These are phyloP conservation scores for Casaregolazyma suthepensis DNA, from an alignment of 1,139 yeast genomes.

Conservation along the genomic window DNA sequence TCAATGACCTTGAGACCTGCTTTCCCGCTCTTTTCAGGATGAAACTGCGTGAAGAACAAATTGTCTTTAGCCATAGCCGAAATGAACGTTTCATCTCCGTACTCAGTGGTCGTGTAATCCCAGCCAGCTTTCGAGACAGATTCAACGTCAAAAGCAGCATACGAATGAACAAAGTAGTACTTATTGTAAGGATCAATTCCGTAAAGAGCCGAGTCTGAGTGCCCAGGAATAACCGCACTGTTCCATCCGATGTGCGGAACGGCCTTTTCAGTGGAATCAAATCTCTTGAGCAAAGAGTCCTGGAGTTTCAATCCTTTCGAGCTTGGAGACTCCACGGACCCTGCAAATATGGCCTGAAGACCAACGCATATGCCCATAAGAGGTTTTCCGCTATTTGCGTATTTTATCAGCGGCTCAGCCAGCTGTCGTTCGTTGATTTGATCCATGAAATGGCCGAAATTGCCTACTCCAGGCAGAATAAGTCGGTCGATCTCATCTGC, in stretches of 20 bases:
- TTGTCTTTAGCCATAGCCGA: conserved; percentile 78
- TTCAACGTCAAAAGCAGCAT: conserved; percentile 53
- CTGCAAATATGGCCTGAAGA: conserved; percentile 69
- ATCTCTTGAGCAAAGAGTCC: conserved; percentile 50
- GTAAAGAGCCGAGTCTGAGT: conserved; percentile 40
- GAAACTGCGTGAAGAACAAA: conserved; percentile 92
- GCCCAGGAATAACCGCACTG: conserved; percentile 30
- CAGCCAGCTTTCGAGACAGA: conserved; percentile 48
- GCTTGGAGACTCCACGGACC: conserved; percentile 68
- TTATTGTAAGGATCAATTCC: conserved; percentile 60
- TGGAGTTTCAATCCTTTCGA: conserved; percentile 52
- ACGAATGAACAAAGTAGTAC: conserved; percentile 93
- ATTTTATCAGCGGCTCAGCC: conserved; percentile 55
- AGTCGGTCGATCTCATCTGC: conserved; percentile 28
- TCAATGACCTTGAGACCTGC: conserved; percentile 78
- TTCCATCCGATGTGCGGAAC: conserved; percentile 99
- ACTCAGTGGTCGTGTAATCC: conserved; percentile 66
- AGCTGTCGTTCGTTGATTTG: conserved; percentile 59
- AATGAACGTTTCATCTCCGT: conserved; percentile 73
- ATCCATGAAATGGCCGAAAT: conserved; percentile 85
- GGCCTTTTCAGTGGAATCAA: conserved; percentile 59
- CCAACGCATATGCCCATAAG: conserved; percentile 98
- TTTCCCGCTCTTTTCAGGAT: conserved; percentile 91
- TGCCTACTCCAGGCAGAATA: conserved; percentile 89
- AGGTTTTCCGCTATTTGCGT: conserved; percentile 68